These are phyloP conservation scores for Solanum chilense DNA, from an alignment of 257 asterid species.

Conservation along the genomic window DNA sequence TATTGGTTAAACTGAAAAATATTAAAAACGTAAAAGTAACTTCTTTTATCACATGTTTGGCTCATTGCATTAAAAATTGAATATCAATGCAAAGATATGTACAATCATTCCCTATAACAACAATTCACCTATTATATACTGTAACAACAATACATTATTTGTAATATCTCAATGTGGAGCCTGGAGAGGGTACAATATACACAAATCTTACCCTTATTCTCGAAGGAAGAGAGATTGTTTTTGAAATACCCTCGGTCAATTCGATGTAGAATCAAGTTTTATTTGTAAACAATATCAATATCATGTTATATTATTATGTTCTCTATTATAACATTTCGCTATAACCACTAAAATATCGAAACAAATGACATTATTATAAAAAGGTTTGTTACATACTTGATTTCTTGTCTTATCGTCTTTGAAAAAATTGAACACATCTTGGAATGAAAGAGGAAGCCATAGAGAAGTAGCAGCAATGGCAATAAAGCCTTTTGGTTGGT, in stretches of 20 bases:
- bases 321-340: neutral
- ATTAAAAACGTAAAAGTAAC: neutral
- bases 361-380: neutral
- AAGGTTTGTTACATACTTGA: constrained; percentile 14
- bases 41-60: neutral
- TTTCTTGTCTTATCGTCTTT: constrained; percentile 24
- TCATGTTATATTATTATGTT: neutral
- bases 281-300: neutral
- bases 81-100: neutral
- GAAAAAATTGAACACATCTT: constrained; percentile 35
- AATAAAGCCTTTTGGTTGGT: constrained; percentile 33
- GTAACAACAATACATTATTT: neutral
- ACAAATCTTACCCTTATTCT: neutral
- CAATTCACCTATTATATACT: neutral
- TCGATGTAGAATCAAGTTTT: neutral
- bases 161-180: neutral
- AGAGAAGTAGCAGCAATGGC: constrained; percentile 44
- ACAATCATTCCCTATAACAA: neutral
- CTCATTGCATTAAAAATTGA: neutral
- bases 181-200: neutral
- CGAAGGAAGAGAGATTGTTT: neutral
- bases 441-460: constrained; percentile 35
- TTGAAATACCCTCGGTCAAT: neutral
- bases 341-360: neutral
- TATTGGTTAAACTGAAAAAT: too few relatives aligned